Base-by-base conservation (phyloP, 2,329 filamentous ascomycete species). In the Chrysoporthe austroafricana region DNA sequence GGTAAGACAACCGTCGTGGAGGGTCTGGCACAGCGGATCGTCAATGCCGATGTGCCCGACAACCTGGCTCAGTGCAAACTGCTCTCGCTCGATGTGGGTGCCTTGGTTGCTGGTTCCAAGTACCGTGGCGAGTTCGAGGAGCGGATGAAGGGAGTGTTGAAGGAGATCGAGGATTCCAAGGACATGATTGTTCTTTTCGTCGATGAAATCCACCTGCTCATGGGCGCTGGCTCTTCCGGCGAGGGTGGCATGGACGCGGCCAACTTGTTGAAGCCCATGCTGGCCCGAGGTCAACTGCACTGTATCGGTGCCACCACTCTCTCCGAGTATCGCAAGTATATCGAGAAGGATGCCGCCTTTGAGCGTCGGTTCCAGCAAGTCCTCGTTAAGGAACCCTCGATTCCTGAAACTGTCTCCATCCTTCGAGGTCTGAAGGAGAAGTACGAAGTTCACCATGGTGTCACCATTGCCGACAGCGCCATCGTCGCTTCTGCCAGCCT, bases 281-380 rank as follows among this genome's bases (percentile, higher is more conserved):
- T 99, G 73, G 96, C 96, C 69, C 90, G 96, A 76, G 96, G 96
- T 64, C 95, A 98, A 79, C 85, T 99, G 69, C 96, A 99, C 85
- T 99, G 96, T 76, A 98, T 99, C 71, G 96, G 96, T 79, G 96
- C 96, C 6, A 99, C 96, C 1, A 99, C 96, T 1, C 86, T 99
- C 68, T 89, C 90, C 70, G 96, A 99, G 79, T 99, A 99, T 81
- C 89, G 96, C 76, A 99, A 99, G 80, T 98, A 99, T 80, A 97
- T 99, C 71, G 96, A 99, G 79, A 99, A 99, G 81, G 96, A 99
- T 75, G 92, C 93, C 58, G 96, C 96, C 59, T 99, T 99, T 77
- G 96, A 99, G 81, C 93, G 96, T 80, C 92, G 96, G 79, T 99
- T 99, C 86, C 96, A 99, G 79, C 96, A 99, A 80, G 96, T 99